These are phyloP conservation scores for Powellomyces hirtus DNA, from an alignment of 192 early-diverging fungal genomes.

Conservation along the genomic window DNA sequence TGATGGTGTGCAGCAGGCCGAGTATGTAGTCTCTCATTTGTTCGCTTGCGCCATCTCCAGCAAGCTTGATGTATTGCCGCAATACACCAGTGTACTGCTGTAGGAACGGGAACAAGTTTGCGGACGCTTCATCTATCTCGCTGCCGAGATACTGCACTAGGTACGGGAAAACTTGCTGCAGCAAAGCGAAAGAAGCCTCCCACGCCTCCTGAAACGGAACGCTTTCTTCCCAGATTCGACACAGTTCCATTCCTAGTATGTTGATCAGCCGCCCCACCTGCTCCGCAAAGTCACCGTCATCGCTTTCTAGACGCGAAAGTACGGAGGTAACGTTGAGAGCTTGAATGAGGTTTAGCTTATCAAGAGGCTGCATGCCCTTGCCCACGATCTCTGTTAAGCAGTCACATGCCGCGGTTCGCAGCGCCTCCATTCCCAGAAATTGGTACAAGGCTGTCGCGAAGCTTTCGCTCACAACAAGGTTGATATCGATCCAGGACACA, in stretches of 20 bases:
- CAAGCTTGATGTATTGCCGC: slow-evolving; percentile 35
- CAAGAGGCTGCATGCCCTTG: slow-evolving; percentile 89
- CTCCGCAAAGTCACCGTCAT: slow-evolving; percentile 70
- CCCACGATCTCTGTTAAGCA: slow-evolving; percentile 82
- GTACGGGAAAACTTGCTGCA: slow-evolving; percentile 75
- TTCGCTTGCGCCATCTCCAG: not conserved
- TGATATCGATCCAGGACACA: slow-evolving; percentile 95
- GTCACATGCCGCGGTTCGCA: slow-evolving; percentile 74
- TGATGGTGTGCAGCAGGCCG: slow-evolving; percentile 61
- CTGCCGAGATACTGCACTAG: slow-evolving; percentile 76
- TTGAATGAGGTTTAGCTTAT: slow-evolving; percentile 86
- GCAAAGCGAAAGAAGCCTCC: slow-evolving; percentile 56
- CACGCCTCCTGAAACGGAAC: slow-evolving; percentile 38
- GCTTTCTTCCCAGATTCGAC: slow-evolving; percentile 57
- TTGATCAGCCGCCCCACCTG: slow-evolving; percentile 71
- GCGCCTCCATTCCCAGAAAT: slow-evolving; percentile 49
- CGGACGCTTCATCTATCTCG: slow-evolving; percentile 81
- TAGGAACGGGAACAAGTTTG: slow-evolving; percentile 74
- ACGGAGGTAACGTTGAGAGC: slow-evolving; percentile 60
- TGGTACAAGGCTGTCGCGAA: slow-evolving; percentile 76
- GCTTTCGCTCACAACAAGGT: slow-evolving; percentile 78
- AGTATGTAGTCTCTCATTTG: slow-evolving; percentile 29
- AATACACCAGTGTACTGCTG: slow-evolving; percentile 67
- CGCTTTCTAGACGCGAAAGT: slow-evolving; percentile 29
- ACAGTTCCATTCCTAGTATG: slow-evolving; percentile 69